phyloP scores from a whole-genome alignment of 208 protist species.

The Leishmania aethiopica region DNA sequence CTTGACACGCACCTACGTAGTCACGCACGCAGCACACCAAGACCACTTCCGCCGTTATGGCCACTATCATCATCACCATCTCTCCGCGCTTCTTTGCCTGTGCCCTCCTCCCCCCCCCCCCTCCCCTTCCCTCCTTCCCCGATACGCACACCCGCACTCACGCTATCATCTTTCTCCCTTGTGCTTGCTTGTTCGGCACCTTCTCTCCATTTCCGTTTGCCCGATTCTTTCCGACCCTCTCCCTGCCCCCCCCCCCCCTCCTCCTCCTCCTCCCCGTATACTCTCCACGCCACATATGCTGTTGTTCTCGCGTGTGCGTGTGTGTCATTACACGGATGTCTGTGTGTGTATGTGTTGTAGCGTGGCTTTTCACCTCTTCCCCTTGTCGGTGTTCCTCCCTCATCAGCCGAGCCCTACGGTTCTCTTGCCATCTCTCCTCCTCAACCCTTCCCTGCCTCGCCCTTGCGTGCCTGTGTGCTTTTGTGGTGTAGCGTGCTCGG shows the following conservation, averaged over 20 bases:
- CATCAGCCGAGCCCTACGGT: background rate
- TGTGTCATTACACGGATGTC: background rate
- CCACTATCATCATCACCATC: background rate
- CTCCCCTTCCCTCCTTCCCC: background rate
- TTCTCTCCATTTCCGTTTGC: conserved; percentile 13
- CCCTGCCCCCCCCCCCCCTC: no score
- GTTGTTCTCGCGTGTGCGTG: background rate
- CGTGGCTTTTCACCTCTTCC: background rate
- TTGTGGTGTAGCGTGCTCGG: background rate
- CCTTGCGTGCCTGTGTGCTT: background rate
- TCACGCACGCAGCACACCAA: background rate
- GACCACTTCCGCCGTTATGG: background rate
- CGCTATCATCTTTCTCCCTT: background rate
- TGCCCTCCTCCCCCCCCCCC: background rate
- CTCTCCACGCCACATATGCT: background rate
- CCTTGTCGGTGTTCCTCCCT: background rate
- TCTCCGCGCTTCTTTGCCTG: background rate
- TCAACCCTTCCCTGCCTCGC: conserved; percentile 16
- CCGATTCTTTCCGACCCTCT: conserved; percentile 16
- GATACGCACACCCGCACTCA: background rate
- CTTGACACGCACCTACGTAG: background rate
- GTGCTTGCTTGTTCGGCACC: background rate
- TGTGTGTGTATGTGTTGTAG: background rate
- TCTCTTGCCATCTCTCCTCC: background rate
- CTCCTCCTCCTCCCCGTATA: no score